A percentile compares a stretch with the other conserved stretches of the same genome.
Evolutionary conservation across 495 filamentous ascomycete genomes (phyloP).

Genomic region (Neurospora tetraspora): DNA sequence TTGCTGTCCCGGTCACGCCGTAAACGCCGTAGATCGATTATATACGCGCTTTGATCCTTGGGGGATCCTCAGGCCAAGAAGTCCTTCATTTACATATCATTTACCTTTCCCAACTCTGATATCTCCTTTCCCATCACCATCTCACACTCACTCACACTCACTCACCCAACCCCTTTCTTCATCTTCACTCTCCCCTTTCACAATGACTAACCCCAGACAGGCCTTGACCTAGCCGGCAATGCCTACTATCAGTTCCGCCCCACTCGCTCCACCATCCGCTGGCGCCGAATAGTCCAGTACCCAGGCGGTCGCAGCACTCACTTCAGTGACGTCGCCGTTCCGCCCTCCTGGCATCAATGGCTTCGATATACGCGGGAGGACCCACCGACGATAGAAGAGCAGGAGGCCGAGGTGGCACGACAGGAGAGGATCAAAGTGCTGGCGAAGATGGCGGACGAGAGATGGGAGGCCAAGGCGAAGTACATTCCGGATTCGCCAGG

Average conservation of each 20-base stretch:
- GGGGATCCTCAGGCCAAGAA: neutral
- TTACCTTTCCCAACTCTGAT: neutral
- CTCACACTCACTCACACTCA: neutral
- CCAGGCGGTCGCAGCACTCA: conserved; percentile 41
- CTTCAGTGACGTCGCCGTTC: conserved; percentile 49
- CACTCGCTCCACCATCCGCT: conserved; percentile 36
- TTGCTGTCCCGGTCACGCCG: neutral
- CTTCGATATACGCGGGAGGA: conserved; percentile 67
- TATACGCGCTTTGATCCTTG: neutral
- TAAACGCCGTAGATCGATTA: neutral
- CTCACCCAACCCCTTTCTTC: conserved; percentile 6
- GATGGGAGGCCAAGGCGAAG: conserved; percentile 69
- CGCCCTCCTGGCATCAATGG: conserved; percentile 94
- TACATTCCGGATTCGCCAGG: conserved; percentile 14
- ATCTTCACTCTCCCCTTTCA: neutral
- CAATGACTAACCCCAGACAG: conserved; percentile 34
- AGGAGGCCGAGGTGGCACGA: conserved; percentile 55
- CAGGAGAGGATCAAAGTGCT: conserved; percentile 61
- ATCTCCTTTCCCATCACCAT: neutral
- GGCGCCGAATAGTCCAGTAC: conserved; percentile 61
- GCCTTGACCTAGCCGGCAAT: conserved; percentile 77
- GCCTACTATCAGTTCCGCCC: conserved; percentile 86
- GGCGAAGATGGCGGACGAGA: conserved; percentile 68
- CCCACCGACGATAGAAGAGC: conserved; percentile 68
- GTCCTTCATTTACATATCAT: neutral